Evolutionary conservation across 179 eudicot species (phyloP).

Genomic region (Carnegiea gigantea): DNA sequence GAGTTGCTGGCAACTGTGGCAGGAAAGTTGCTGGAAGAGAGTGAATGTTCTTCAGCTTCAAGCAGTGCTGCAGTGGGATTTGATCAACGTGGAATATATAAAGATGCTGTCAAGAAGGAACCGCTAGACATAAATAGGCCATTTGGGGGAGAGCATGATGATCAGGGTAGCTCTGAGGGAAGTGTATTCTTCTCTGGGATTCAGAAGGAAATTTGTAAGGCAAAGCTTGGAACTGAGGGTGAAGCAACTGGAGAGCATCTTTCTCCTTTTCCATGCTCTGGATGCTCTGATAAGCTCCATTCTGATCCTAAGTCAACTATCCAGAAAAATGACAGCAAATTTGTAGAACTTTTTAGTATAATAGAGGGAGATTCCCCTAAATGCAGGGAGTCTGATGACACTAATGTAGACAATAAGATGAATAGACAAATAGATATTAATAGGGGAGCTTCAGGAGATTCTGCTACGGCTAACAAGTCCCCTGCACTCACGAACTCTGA

Average conservation of each 20-base stretch:
- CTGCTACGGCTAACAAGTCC: slow-evolving; percentile 37
- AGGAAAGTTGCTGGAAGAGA: slow-evolving; percentile 67
- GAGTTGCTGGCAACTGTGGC: slow-evolving; percentile 86
- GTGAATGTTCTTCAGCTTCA: slow-evolving; percentile 65
- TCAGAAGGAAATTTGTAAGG: slow-evolving; percentile 35
- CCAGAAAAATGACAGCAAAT: slow-evolving; percentile 32
- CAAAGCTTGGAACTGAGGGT: slow-evolving; percentile 35
- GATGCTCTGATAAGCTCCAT: slow-evolving; percentile 42
- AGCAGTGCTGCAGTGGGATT: slow-evolving; percentile 51
- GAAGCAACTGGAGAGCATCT: slow-evolving; percentile 37
- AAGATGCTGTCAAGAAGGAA: slow-evolving; percentile 40
- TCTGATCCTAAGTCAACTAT: slow-evolving; percentile 38
- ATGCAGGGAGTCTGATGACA: slow-evolving; percentile 42
- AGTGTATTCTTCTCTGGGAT: slow-evolving; percentile 52
- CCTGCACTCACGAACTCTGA: slow-evolving; percentile 20
- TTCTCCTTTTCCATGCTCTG: slow-evolving; percentile 46
- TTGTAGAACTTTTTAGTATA: slow-evolving; percentile 33
- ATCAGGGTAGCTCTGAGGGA: slow-evolving; percentile 75
- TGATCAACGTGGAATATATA: slow-evolving; percentile 19
- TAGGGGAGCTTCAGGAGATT: slow-evolving; percentile 37
- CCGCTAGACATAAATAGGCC: slow-evolving; percentile 41
- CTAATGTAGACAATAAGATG: slow-evolving; percentile 36
- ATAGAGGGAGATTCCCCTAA: slow-evolving; percentile 40
- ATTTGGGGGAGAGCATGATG: slow-evolving; percentile 46
- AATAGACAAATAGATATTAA: slow-evolving; percentile 36